These are phyloP conservation scores for Brachypodium distachyon DNA, from an alignment of 202 grass and related monocot genomes.

Conservation along the genomic window DNA sequence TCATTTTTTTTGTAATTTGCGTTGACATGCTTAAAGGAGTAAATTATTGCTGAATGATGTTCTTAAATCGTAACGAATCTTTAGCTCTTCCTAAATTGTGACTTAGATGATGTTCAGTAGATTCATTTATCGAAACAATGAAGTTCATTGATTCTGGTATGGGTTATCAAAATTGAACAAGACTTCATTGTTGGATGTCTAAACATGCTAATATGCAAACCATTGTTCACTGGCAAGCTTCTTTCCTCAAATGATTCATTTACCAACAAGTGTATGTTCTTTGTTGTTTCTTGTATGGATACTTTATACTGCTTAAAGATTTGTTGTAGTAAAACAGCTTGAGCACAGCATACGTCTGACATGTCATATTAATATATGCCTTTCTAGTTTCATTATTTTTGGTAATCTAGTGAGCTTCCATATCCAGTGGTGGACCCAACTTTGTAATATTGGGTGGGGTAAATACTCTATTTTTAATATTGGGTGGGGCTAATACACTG, in stretches of 20 bases:
- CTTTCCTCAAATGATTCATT: neutral
- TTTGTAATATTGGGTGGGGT: no score
- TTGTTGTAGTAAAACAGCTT: neutral
- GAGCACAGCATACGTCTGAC: neutral
- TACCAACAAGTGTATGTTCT: neutral
- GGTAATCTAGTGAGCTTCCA: no score
- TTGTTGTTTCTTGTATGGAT: neutral
- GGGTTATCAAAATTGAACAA: neutral
- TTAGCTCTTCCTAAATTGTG: neutral
- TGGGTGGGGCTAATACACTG: no score
- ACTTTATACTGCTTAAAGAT: neutral
- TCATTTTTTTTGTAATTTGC: neutral
- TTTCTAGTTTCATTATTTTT: no score
- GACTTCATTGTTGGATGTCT: neutral
- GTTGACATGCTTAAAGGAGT: constrained; percentile 1
- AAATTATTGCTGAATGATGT: neutral
- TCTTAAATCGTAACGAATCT: neutral
- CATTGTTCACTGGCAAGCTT: neutral
- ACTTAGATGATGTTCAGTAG: neutral
- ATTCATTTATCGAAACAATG: neutral
- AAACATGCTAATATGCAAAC: neutral
- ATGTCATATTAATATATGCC: neutral
- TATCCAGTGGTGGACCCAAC: no score
- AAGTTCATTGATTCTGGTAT: neutral
- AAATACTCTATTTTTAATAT: no score